Conservation (phyloP, 495 filamentous ascomycete species). For the Aspergillus steynii region DNA sequence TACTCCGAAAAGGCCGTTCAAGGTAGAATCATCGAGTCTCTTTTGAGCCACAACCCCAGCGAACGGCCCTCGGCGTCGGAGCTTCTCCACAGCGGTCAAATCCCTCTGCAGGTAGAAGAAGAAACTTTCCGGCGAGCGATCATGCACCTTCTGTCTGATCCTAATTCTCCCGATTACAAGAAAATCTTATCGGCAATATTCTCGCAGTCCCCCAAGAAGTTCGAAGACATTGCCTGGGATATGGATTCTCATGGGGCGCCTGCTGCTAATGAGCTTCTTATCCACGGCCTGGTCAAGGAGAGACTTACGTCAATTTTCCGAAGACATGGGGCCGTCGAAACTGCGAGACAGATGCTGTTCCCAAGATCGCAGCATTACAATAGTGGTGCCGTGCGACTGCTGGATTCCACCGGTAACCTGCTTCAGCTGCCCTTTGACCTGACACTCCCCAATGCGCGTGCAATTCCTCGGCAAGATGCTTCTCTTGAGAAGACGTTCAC, state of each 20-base stretch:
- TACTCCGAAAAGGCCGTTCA: constrained; percentile 72
- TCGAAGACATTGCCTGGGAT: constrained; percentile 88
- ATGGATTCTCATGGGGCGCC: constrained; percentile 57
- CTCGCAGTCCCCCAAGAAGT: constrained; percentile 66
- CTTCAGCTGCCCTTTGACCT: constrained; percentile 91
- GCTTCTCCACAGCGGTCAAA: constrained; percentile 80
- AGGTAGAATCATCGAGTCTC: constrained; percentile 71
- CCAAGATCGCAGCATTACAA: constrained; percentile 80
- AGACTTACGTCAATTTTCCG: constrained; percentile 77
- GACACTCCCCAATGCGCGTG: constrained; percentile 83
- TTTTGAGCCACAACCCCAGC: constrained; percentile 78
- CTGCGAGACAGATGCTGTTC: constrained; percentile 69
- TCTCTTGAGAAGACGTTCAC: constrained; percentile 76
- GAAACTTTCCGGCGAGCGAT: constrained; percentile 83
- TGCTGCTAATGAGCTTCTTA: constrained; percentile 63
- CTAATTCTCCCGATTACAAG: constrained; percentile 82
- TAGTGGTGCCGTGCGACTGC: constrained; percentile 67
- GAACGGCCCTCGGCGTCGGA: constrained; percentile 84
- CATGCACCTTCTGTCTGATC: constrained; percentile 71
- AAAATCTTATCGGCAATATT: constrained; percentile 87
- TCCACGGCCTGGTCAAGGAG: constrained; percentile 75
- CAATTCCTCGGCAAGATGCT: constrained; percentile 71
- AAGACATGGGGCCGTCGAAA: constrained; percentile 88
- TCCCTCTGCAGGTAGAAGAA: constrained; percentile 89
- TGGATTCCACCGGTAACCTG: constrained; percentile 80